Base-by-base conservation (phyloP, 1,284 basidiomycete genomes). In the Ustanciosporium gigantosporum region DNA sequence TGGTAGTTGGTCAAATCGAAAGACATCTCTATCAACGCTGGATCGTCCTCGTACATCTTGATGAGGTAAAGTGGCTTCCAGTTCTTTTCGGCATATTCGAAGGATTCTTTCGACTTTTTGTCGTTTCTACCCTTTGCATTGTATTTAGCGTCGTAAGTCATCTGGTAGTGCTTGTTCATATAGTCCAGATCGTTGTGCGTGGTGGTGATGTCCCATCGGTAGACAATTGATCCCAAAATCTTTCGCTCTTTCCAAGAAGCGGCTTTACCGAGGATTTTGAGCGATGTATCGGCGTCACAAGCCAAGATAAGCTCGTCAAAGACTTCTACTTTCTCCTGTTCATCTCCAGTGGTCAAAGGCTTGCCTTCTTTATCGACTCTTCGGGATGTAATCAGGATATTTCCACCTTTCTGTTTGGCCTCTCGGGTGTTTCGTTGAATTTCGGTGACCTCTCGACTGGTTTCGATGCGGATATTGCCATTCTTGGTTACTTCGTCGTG, bases 291-390 rank as follows among this genome's bases (percentile, higher is more conserved):
- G 3, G 86, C 86, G 25, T 84, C 78, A 9, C 83, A 83, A 45
- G 80, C 80, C 9, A 87, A 75, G 19, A 87, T 83, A 46, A 88
- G 79, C 67, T 87, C 84, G 72, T 87, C 85, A 67, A 83, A 87
- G 15, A 77, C 77, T 46, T 84, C 84, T 16, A 80, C 23, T 5
- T 53, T 37, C 14, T 51, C 57, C 6, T 61, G 44, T 19, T 68
- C 46, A 25, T 64, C 48, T 7, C 57, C 66, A 1, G 47, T 53
- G 15, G 55, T 34, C 13, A 68, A 41, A 2, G 53, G 44, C 38
- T 65, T 62, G 36, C 59, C 64, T 1, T 68, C 48, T 25, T 65
- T 47, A 23, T 58, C 57, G 23, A 70, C 61, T 3, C 46, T 24
- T 21, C 60, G 60, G 3, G 57, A 64, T 22, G 53, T 56, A 41